These are phyloP conservation scores for Aspergillus bertholletiae DNA, from an alignment of 495 filamentous ascomycete species.

Conservation along the genomic window DNA sequence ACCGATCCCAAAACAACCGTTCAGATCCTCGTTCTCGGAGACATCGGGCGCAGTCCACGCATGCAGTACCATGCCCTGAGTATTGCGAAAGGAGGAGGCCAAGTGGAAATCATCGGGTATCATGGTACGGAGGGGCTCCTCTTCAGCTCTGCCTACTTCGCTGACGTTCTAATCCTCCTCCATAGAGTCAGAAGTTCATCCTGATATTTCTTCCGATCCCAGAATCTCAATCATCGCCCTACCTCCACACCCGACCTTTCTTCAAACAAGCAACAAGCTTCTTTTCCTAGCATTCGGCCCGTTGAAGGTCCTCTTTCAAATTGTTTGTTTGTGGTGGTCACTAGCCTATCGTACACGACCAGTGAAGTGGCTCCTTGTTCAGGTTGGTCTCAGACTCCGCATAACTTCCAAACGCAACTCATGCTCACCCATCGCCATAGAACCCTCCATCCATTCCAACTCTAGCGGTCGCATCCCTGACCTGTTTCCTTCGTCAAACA, in stretches of 20 bases:
- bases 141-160: constrained; percentile 2
- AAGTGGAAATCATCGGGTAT: constrained; percentile 87
- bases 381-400: constrained; percentile 37
- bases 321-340: constrained; percentile 61
- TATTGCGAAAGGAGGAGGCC: constrained; percentile 76
- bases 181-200: constrained; percentile 67
- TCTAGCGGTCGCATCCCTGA: constrained; percentile 65
- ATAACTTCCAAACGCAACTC: neutral
- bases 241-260: constrained; percentile 52
- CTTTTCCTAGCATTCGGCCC: constrained; percentile 78
- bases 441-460: constrained; percentile 96
- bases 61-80: constrained; percentile 99
- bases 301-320: constrained; percentile 82
- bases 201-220: constrained; percentile 62
- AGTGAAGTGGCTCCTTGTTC: constrained; percentile 77
- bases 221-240: constrained; percentile 67
- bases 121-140: constrained; percentile 50
- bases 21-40: constrained; percentile 93
- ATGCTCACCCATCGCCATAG: constrained; percentile 34
- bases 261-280: constrained; percentile 67
- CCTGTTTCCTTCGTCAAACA: constrained; percentile 76
- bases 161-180: constrained; percentile 5
- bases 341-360: constrained; percentile 72
- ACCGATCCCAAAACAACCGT: constrained; percentile 39
- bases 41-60: constrained; percentile 91